phyloP scores from a whole-genome alignment of 306 rosid genomes.

The Neltuma alba region DNA sequence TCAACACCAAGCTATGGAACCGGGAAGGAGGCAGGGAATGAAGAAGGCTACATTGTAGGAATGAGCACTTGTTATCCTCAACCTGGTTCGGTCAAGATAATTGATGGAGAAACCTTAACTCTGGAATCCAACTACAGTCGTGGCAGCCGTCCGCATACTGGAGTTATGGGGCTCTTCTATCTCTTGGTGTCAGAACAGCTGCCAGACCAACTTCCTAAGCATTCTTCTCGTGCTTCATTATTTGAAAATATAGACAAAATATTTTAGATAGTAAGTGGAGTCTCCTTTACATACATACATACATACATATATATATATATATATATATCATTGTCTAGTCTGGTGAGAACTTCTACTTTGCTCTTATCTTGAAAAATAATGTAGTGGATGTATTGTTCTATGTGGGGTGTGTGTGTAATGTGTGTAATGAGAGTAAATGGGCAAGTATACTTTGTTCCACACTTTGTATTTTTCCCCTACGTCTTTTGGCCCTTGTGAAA shows the following conservation, averaged over 20 bases:
- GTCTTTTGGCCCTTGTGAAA: neutral
- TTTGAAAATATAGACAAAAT: conserved; percentile 1
- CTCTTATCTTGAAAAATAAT: neutral
- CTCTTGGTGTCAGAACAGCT: conserved; percentile 63
- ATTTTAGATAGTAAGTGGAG: neutral
- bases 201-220: conserved; percentile 40
- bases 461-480: neutral
- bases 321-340: too few relatives aligned
- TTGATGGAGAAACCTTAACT: conserved; percentile 56
- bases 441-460: neutral
- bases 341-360: neutral
- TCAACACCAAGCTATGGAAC: conserved; percentile 68
- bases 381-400: neutral
- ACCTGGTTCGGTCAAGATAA: conserved; percentile 63
- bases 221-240: conserved; percentile 33
- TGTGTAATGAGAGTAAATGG: neutral
- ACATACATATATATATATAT: too few relatives aligned
- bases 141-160: conserved; percentile 48
- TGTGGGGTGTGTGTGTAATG: neutral
- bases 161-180: conserved; percentile 75
- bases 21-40: conserved; percentile 72
- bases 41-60: conserved; percentile 68
- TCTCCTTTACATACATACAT: neutral
- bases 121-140: conserved; percentile 53
- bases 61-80: conserved; percentile 79